A percentile compares a stretch with the other conserved stretches of the same genome.
Evolutionary conservation across 2,329 filamentous ascomycete species (phyloP).

Genomic region (Penicillium oxalicum): DNA sequence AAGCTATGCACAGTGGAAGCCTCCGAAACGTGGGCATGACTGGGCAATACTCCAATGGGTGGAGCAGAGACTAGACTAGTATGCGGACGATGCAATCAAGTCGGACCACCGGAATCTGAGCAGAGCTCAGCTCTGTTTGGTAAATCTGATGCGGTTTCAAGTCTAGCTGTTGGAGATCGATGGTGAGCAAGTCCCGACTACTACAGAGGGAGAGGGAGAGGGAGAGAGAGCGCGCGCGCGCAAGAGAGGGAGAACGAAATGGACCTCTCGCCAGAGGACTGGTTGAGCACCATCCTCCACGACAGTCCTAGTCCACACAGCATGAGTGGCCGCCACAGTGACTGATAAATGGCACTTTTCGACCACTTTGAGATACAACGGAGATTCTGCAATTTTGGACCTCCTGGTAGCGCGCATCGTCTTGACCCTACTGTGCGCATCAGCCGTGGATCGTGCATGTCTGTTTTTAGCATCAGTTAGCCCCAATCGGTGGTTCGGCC

Average conservation of each 20-base stretch:
- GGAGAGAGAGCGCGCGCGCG: not conserved
- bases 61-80: too few species aligned
- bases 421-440: not conserved
- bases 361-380: too few species aligned
- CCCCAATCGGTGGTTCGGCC: constrained; percentile 16
- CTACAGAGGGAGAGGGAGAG: not conserved
- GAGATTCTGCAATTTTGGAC: too few species aligned
- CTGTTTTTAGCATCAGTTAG: constrained; percentile 22
- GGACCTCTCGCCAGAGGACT: not conserved
- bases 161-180: too few species aligned
- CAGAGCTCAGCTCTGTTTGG: not conserved
- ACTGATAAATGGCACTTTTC: too few species aligned
- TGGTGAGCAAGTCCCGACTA: too few species aligned
- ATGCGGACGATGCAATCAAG: too few species aligned
- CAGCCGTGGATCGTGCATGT: constrained; percentile 20
- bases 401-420: too few species aligned
- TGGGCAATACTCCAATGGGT: not conserved
- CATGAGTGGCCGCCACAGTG: too few species aligned
- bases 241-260: not conserved
- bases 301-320: too few species aligned
- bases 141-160: too few species aligned
- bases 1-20: constrained; percentile 8
- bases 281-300: too few species aligned
- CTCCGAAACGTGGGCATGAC: constrained; percentile 7
- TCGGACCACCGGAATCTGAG: not conserved